Conservation (phyloP, 2,329 filamentous ascomycete genomes). For the Pseudogymnoascus sp. region DNA sequence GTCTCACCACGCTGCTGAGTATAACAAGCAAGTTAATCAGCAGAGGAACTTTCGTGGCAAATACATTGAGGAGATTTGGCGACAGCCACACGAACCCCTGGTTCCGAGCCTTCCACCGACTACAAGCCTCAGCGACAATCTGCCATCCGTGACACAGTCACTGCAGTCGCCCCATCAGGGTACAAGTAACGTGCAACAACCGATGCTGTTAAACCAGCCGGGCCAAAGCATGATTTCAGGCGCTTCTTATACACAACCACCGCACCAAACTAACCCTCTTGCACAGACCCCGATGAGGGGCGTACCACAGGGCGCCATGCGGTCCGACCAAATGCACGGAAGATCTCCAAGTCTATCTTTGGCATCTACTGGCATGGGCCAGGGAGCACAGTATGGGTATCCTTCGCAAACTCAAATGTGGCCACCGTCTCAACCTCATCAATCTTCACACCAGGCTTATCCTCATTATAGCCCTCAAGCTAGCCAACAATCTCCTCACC, state of each 20-base stretch:
- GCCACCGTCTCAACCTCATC: conserved; percentile 53
- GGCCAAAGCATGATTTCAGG: conserved; percentile 37
- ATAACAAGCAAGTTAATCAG: conserved; percentile 75
- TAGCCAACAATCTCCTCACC: conserved; percentile 29
- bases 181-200: conserved; percentile 46
- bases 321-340: conserved; percentile 56
- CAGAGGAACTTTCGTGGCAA: conserved; percentile 72
- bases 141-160: conserved; percentile 45
- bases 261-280: conserved; percentile 64
- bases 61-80: conserved; percentile 76
- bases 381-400: conserved; percentile 51
- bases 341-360: conserved; percentile 54
- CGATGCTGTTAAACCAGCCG: conserved; percentile 37
- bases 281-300: conserved; percentile 65
- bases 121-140: conserved; percentile 33
- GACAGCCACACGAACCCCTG: conserved; percentile 72
- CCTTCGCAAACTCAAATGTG: conserved; percentile 54
- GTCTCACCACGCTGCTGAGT: conserved; percentile 81
- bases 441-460: conserved; percentile 50
- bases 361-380: conserved; percentile 45
- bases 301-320: conserved; percentile 51
- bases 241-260: conserved; percentile 61
- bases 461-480: conserved; percentile 44
- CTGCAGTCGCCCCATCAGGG: conserved; percentile 52
- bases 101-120: conserved; percentile 34